Evolutionary conservation across 2,329 filamentous ascomycete genomes (phyloP), one percentile per base, ranked within the genome.

Genomic region (Arthrobotrys conoides): DNA sequence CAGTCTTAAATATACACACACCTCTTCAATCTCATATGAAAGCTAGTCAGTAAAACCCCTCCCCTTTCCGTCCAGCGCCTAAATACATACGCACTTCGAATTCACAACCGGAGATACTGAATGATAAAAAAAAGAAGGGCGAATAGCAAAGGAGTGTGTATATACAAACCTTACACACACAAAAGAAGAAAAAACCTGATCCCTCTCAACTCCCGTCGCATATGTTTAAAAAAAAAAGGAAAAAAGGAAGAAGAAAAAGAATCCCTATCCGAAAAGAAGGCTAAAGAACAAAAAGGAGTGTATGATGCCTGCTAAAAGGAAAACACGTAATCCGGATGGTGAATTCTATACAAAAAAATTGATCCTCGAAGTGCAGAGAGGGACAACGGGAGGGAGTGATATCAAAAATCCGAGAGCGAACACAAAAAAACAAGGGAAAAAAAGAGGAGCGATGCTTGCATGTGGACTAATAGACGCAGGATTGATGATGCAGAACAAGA

Each of bases 251-350:
- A n/a, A n/a, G n/a, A n/a, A n/a, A n/a, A 38, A 44, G 14, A 59
- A 38, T 24, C 44, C 69, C 41, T 10, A 66, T 69, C 72, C 71
- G 24, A 16, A 55, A 41, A 49, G 30, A 66, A 33, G 18, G 16
- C 22, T 41, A 27, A 53, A 33, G 18, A 24, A 51, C 48, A 46
- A n/a, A 67, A 73, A 61, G 51, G 70, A 73, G 61, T 67, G 71
- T 68, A 75, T 68, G 53, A 59, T 75, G 71, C 64, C 44, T 66
- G 71, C 71, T 75, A 73, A 38, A 38, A 22, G 20, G 4, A 67
- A 49, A 36, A 67, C 6, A 33, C 24, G 46, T 46, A 41, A 51
- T 36, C 44, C 41, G 12, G 61, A 49, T 9, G 59, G 27, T 24
- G 24, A 51, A 41, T 53, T 48, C 61, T 49, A 67, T 67, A 67